Evolutionary conservation across 1,139 yeast genomes (phyloP).

Genomic region (Sugiyamaella paludigena): DNA sequence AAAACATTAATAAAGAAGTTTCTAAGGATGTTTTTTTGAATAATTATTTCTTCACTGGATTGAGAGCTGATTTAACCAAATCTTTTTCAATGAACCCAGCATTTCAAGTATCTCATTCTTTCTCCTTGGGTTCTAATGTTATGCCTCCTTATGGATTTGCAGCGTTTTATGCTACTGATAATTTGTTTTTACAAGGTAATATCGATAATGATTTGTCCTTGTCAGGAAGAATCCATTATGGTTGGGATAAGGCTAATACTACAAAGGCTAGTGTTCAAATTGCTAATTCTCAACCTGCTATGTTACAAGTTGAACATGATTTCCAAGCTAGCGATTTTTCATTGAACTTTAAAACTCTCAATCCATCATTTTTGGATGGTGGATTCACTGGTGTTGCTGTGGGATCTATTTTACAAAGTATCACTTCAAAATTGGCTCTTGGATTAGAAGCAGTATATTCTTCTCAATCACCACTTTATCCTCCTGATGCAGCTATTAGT

Average conservation of each 20-base stretch:
- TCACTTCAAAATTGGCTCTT: constrained; percentile 77
- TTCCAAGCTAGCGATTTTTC: constrained; percentile 87
- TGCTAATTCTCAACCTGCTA: constrained; percentile 85
- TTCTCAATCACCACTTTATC: constrained; percentile 66
- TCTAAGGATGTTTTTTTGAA: constrained; percentile 86
- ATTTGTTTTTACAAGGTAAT: constrained; percentile 85
- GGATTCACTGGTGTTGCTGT: constrained; percentile 89
- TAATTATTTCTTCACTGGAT: constrained; percentile 91
- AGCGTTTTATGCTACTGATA: constrained; percentile 86
- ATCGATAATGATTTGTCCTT: constrained; percentile 82
- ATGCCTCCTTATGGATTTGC: constrained; percentile 92
- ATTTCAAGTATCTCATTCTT: constrained; percentile 95
- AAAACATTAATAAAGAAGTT: constrained; percentile 90
- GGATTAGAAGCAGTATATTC: constrained; percentile 95
- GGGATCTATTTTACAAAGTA: constrained; percentile 85
- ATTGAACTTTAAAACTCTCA: constrained; percentile 82
- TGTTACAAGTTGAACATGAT: constrained; percentile 97
- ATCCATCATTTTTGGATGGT: constrained; percentile 76
- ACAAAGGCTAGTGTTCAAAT: constrained; percentile 87
- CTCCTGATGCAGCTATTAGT: constrained; percentile 91
- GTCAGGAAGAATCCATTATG: constrained; percentile 87
- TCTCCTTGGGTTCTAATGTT: constrained; percentile 81
- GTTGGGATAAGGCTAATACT: constrained; percentile 78
- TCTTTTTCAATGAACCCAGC: constrained; percentile 89
- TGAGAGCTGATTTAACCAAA: constrained; percentile 94